Percentiles rank a stretch among this genome's conserved stretches.
Conservation (phyloP, 1,284 basidiomycete species). For the Ceratobasidium sp. region DNA sequence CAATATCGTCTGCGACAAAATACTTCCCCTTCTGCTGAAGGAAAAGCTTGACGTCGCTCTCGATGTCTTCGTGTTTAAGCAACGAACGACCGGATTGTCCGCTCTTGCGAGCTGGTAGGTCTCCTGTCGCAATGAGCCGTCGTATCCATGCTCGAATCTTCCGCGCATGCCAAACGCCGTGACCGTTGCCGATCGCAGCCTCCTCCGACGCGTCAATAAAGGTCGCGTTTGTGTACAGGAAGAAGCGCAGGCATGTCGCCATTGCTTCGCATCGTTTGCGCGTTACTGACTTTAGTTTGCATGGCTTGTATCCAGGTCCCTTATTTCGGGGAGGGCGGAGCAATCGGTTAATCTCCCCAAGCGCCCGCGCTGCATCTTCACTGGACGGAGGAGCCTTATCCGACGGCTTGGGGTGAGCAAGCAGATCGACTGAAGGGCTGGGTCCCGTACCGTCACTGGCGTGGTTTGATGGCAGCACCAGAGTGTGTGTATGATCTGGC, state of each 20-base stretch:
- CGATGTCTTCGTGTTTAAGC: not conserved
- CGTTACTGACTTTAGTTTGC: not conserved
- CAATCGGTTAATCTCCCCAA: not conserved
- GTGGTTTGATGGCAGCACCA: not conserved
- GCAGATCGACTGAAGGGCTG: too few species aligned
- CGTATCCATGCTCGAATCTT: not conserved
- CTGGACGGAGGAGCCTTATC: not conserved
- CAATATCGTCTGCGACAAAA: not conserved
- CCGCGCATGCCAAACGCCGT: not conserved
- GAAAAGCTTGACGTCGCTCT: not conserved
- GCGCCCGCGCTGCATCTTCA: not conserved
- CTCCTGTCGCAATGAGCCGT: not conserved
- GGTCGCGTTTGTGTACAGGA: not conserved
- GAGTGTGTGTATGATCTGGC: too few species aligned
- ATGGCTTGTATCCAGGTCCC: not conserved
- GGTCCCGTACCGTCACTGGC: too few species aligned
- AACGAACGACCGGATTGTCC: not conserved
- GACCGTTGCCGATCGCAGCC: not conserved
- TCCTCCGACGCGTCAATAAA: not conserved
- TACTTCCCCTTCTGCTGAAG: not conserved
- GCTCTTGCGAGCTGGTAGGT: not conserved
- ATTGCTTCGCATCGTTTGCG: not conserved
- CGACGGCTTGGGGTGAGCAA: not conserved
- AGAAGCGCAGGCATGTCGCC: not conserved
- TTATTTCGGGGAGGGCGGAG: slow-evolving; percentile 6